These are phyloP conservation scores for Phytophthora megakarya DNA, from an alignment of 352 stramenopile species.

Conservation along the genomic window DNA sequence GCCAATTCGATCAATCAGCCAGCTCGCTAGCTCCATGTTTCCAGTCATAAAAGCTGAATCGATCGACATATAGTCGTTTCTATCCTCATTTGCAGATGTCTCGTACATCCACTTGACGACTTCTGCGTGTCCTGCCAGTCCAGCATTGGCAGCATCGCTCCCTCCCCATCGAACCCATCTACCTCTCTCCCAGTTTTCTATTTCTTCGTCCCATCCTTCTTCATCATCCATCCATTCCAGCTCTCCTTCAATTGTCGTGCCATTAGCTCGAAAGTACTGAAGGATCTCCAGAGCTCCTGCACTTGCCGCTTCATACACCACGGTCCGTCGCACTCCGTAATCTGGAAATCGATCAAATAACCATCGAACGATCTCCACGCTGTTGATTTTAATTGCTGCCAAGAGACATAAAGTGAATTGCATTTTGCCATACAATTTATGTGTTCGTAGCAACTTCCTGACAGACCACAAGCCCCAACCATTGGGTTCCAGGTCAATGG, in stretches of 20 bases:
- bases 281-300: conserved; percentile 16
- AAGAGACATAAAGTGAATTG: conserved; percentile 14
- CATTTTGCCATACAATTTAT: conserved; percentile 9
- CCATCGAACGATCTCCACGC: conserved; percentile 12
- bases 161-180: background rate
- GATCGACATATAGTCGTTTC: background rate
- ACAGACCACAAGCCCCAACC: conserved; percentile 16
- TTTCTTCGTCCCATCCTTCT: conserved; percentile 2
- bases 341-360: conserved; percentile 19
- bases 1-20: conserved; percentile 1
- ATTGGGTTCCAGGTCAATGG: conserved; percentile 4
- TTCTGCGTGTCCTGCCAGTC: background rate
- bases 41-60: conserved; percentile 3
- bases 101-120: conserved; percentile 10
- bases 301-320: conserved; percentile 9
- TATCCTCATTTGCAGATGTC: conserved; percentile 1
- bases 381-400: conserved; percentile 6
- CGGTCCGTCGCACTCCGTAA: conserved; percentile 10
- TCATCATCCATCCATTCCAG: conserved; percentile 6
- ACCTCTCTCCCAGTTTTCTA: conserved; percentile 4
- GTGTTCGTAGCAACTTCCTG: conserved; percentile 2
- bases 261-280: conserved; percentile 8
- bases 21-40: conserved; percentile 13
- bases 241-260: background rate
- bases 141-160: conserved; percentile 2